These are phyloP conservation scores for Alisma plantagoaquatica DNA, from an alignment of 106 monocot genomes.

Conservation along the genomic window DNA sequence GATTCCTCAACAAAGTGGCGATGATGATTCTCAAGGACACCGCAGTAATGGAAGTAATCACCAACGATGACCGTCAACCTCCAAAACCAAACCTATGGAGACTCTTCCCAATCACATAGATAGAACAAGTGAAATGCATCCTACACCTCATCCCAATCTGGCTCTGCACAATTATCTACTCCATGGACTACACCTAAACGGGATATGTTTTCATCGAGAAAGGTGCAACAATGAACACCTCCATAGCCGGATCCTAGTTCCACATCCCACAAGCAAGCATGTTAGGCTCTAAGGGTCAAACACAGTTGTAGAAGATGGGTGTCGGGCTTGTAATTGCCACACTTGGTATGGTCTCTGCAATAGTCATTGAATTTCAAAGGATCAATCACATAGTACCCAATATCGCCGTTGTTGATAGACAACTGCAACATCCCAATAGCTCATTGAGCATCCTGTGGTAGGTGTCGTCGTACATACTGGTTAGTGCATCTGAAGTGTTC, in stretches of 20 bases:
- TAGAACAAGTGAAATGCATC: too few relatives aligned
- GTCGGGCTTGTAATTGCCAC: constrained; percentile 18
- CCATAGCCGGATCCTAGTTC: not conserved
- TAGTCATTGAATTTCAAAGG: constrained; percentile 13
- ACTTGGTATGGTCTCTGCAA: constrained; percentile 10
- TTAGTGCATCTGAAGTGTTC: constrained; percentile 22
- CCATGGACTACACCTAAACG: constrained; percentile 6
- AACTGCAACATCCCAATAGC: too few relatives aligned
- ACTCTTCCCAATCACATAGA: too few relatives aligned
- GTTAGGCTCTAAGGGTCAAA: constrained; percentile 4
- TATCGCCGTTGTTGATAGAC: too few relatives aligned
- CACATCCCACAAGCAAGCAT: too few relatives aligned
- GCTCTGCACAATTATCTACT: too few relatives aligned
- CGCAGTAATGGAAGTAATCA: too few relatives aligned
- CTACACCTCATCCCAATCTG: too few relatives aligned
- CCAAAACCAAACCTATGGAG: too few relatives aligned
- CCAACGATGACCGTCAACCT: too few relatives aligned
- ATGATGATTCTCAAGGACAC: too few relatives aligned
- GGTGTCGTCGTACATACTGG: constrained; percentile 18
- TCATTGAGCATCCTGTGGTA: constrained; percentile 24
- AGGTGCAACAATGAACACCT: constrained; percentile 14
- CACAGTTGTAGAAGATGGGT: constrained; percentile 27
- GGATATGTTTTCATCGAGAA: constrained; percentile 13
- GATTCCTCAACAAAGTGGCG: too few relatives aligned
- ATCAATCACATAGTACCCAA: not conserved